phyloP scores from a whole-genome alignment of 768 basidiomycete genomes.

The Obba rivulosa region DNA sequence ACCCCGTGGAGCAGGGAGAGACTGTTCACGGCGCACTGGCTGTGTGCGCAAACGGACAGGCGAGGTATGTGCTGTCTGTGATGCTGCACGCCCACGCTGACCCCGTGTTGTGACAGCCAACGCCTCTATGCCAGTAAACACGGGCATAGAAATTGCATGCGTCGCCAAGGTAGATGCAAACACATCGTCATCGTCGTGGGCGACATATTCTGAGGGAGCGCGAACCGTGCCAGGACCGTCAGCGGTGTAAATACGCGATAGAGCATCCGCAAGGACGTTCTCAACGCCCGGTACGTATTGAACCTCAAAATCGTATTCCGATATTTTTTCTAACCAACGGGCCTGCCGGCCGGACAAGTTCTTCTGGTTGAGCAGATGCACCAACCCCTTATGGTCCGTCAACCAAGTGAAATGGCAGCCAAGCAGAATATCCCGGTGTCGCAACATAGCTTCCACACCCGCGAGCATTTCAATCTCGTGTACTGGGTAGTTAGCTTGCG shows the following conservation, averaged over 20 bases:
- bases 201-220: constrained; percentile 4
- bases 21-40: no score
- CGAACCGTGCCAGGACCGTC: constrained; percentile 9
- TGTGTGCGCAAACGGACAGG: no score
- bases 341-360: constrained; percentile 30
- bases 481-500: constrained; percentile 26
- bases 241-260: constrained; percentile 11
- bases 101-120: background rate
- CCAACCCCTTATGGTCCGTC: constrained; percentile 17
- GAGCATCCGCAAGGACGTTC: constrained; percentile 27
- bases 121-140: constrained; percentile 2
- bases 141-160: constrained; percentile 1
- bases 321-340: constrained; percentile 31
- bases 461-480: constrained; percentile 15
- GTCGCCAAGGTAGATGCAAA: background rate
- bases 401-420: constrained; percentile 10
- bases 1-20: no score
- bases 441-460: background rate
- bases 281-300: constrained; percentile 24
- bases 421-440: background rate
- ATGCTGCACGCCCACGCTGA: background rate
- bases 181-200: constrained; percentile 4
- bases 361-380: constrained; percentile 26
- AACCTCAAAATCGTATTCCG: constrained; percentile 24
- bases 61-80: background rate